Conservation (phyloP, 768 basidiomycete species). For the Macrolepiota dolichaula region DNA sequence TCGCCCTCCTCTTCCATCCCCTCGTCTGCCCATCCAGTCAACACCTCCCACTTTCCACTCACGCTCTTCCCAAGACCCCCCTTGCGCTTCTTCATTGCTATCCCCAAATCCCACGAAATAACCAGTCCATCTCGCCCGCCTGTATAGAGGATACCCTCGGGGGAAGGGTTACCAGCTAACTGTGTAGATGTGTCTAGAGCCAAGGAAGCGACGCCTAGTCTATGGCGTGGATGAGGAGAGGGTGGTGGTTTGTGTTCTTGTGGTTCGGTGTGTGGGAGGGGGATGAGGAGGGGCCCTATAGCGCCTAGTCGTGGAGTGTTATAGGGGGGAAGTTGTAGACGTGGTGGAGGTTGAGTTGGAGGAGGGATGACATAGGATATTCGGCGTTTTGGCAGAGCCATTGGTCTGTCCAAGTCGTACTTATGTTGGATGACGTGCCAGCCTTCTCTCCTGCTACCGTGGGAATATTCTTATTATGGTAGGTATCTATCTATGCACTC, state of each 20-base stretch:
- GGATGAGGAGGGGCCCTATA: slow-evolving; percentile 63
- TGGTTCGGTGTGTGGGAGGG: slow-evolving; percentile 22
- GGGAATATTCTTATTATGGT: too few relatives aligned
- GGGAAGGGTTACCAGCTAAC: slow-evolving; percentile 58
- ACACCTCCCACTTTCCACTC: slow-evolving; percentile 64
- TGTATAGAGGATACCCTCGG: slow-evolving; percentile 87
- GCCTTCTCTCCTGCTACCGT: background rate
- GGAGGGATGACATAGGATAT: slow-evolving; percentile 88
- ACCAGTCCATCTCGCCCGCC: slow-evolving; percentile 88
- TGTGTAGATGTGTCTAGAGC: slow-evolving; percentile 83
- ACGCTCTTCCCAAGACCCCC: slow-evolving; percentile 17
- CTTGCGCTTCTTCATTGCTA: slow-evolving; percentile 54
- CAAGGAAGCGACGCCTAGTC: slow-evolving; percentile 83
- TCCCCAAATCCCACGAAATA: slow-evolving; percentile 81
- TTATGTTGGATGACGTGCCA: background rate
- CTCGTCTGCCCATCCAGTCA: slow-evolving; percentile 85
- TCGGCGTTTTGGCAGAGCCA: slow-evolving; percentile 53
- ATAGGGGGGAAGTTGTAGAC: slow-evolving; percentile 67
- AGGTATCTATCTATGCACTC: background rate
- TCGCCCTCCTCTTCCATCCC: slow-evolving; percentile 62
- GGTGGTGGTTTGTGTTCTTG: slow-evolving; percentile 21
- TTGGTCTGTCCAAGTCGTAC: too few relatives aligned
- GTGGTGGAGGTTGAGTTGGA: slow-evolving; percentile 57
- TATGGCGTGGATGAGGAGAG: slow-evolving; percentile 68
- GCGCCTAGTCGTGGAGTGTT: slow-evolving; percentile 63